Percentiles rank a stretch among this genome's conserved stretches.
Evolutionary conservation across 2,329 filamentous ascomycete genomes (phyloP).

Genomic region (Cladosporium cucumerinum): DNA sequence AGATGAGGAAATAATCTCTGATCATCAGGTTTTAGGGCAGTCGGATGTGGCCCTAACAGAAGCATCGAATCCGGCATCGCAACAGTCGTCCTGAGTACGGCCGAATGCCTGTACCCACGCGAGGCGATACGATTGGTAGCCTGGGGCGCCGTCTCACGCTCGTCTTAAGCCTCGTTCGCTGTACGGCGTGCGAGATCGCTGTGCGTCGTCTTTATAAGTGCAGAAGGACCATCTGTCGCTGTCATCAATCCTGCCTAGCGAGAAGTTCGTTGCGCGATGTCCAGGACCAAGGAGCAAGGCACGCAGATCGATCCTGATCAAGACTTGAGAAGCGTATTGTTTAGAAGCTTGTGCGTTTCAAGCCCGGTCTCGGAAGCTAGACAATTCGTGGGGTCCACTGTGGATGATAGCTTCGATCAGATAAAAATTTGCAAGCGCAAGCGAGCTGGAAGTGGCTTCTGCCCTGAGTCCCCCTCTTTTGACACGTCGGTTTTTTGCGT

Average conservation of each 20-base stretch:
- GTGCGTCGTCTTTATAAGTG: not conserved
- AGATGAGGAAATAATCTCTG: not conserved
- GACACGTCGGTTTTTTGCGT: not conserved
- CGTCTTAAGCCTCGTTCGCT: not conserved
- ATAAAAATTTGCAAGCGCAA: not conserved
- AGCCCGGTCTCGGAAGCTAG: not conserved
- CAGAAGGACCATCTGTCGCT: not conserved
- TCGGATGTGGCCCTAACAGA: not conserved
- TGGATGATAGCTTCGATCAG: conserved; percentile 1
- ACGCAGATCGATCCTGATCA: not conserved
- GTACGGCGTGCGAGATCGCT: not conserved
- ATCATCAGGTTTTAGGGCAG: not conserved
- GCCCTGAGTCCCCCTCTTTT: not conserved
- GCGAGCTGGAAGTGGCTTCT: not conserved
- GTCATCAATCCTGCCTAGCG: not conserved
- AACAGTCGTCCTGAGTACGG: not conserved
- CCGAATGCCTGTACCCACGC: not conserved
- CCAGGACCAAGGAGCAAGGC: not conserved
- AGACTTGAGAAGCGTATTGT: not conserved
- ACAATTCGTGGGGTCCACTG: not conserved
- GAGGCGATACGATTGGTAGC: not conserved
- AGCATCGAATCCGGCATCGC: not conserved
- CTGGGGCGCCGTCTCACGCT: not conserved
- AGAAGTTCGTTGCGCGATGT: not conserved
- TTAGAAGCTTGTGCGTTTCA: conserved; percentile 1